These are phyloP conservation scores for Haplosporangium gracile DNA, from an alignment of 192 early-diverging fungal genomes.

Conservation along the genomic window DNA sequence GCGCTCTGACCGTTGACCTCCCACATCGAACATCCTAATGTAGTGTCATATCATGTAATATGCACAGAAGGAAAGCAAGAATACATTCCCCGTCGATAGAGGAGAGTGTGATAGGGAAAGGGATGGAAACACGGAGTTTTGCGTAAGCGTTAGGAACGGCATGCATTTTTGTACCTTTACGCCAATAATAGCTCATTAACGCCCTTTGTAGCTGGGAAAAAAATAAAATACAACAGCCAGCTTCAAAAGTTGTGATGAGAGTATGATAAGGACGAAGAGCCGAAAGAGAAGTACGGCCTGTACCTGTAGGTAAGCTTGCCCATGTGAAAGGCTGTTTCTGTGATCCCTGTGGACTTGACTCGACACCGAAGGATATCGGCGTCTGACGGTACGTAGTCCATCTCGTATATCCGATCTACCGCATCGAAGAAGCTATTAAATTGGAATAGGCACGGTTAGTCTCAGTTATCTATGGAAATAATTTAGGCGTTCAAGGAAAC, in stretches of 20 bases:
- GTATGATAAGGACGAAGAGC: neutral
- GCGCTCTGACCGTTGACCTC: slow-evolving; percentile 68
- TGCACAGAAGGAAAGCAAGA: neutral
- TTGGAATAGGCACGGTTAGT: neutral
- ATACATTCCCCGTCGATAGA: neutral
- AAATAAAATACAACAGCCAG: neutral
- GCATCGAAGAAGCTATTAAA: slow-evolving; percentile 62
- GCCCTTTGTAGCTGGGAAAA: neutral
- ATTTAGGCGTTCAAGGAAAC: too few relatives aligned
- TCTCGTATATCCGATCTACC: slow-evolving; percentile 60
- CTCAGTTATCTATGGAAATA: too few relatives aligned
- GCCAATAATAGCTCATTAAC: neutral
- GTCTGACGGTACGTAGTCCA: slow-evolving; percentile 66
- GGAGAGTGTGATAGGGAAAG: neutral
- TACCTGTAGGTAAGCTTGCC: slow-evolving; percentile 71
- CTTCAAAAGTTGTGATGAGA: neutral
- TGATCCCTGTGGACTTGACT: slow-evolving; percentile 73
- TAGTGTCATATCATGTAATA: neutral
- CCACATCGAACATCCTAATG: slow-evolving; percentile 72
- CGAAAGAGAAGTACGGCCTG: slow-evolving; percentile 18
- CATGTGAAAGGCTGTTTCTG: slow-evolving; percentile 69
- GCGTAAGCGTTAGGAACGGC: too few relatives aligned
- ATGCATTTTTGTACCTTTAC: neutral
- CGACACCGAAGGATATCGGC: slow-evolving; percentile 72
- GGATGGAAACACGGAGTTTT: slow-evolving; percentile 16